A percentile compares a stretch with the other conserved stretches of the same genome.
Evolutionary conservation across 75 land plant genomes (phyloP).

Genomic region (Picea sitchensis): DNA sequence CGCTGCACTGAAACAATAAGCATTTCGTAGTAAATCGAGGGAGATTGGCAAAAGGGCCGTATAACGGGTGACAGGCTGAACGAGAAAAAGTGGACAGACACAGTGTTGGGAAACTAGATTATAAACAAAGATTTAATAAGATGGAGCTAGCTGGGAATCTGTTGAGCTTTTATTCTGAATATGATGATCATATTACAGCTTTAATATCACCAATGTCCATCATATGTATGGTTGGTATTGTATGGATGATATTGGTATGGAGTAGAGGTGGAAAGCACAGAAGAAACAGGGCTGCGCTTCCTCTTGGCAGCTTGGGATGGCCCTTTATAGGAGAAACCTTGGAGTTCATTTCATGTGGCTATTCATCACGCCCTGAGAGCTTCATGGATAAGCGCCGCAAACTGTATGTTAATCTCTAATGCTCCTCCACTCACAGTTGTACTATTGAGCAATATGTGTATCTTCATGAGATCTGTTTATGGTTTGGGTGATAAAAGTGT

Average conservation of each 20-base stretch:
- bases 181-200: too few species aligned
- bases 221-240: not conserved
- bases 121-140: not conserved
- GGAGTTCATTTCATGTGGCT: slow-evolving; percentile 59
- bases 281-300: slow-evolving; percentile 15
- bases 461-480: too few species aligned
- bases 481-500: too few species aligned
- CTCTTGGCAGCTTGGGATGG: slow-evolving; percentile 53
- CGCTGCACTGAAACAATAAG: too few species aligned
- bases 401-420: slow-evolving; percentile 9
- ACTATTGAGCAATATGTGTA: too few species aligned
- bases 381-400: slow-evolving; percentile 50
- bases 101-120: not conserved
- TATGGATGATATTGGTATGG: not conserved
- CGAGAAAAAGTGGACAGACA: not conserved
- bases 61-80: not conserved
- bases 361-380: slow-evolving; percentile 45
- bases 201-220: not conserved
- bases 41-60: too few species aligned
- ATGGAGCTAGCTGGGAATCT: not conserved
- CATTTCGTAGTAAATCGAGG: not conserved
- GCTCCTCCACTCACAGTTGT: too few species aligned
- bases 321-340: slow-evolving; percentile 73
- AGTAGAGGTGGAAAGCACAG: slow-evolving; percentile 2
- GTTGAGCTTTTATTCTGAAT: not conserved